A percentile compares a stretch with the other conserved stretches of the same genome.
These are phyloP conservation scores for Arthrobotrys pseudoclavata DNA, from an alignment of 2,329 filamentous ascomycete genomes.

Conservation along the genomic window DNA sequence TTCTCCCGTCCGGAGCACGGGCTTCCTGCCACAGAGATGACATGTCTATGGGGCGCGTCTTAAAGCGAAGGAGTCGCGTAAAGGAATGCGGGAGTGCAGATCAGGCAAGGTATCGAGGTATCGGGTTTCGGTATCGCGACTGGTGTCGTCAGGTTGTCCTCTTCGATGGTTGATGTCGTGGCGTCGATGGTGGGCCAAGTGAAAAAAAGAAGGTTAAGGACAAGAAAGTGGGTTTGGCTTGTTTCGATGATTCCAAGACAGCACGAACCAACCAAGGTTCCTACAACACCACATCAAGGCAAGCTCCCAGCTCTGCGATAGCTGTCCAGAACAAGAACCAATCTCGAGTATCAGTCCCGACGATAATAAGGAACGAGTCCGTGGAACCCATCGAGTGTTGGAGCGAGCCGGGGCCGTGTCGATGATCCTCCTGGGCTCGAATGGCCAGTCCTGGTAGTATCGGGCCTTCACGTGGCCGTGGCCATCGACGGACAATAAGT, in stretches of 20 bases:
- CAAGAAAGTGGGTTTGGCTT: constrained; percentile 35
- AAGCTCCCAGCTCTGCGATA: constrained; percentile 19
- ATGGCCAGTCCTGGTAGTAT: constrained; percentile 59
- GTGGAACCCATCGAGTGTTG: background rate
- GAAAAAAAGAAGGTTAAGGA: constrained; percentile 47
- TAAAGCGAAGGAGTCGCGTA: constrained; percentile 37
- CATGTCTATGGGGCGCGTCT: constrained; percentile 63
- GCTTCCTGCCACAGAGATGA: constrained; percentile 82
- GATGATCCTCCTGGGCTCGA: constrained; percentile 46
- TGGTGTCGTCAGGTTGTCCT: constrained; percentile 1
- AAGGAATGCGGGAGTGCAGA: constrained; percentile 4
- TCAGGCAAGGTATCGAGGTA: constrained; percentile 1
- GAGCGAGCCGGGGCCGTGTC: constrained; percentile 45
- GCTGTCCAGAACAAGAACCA: constrained; percentile 18
- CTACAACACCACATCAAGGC: constrained; percentile 40
- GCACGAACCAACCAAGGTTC: constrained; percentile 25
- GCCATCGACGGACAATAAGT: constrained; percentile 64
- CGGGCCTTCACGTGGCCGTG: constrained; percentile 63
- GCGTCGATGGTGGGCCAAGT: constrained; percentile 22
- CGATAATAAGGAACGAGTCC: constrained; percentile 7
- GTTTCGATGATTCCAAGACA: constrained; percentile 30
- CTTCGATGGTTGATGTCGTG: constrained; percentile 26
- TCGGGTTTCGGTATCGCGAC: constrained; percentile 27
- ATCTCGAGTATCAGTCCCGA: constrained; percentile 7
- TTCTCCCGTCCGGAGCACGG: constrained; percentile 82